A percentile compares a stretch with the other conserved stretches of the same genome.
These are phyloP conservation scores for Artemisia tridentata DNA, from an alignment of 129 eudicot species.

Conservation along the genomic window DNA sequence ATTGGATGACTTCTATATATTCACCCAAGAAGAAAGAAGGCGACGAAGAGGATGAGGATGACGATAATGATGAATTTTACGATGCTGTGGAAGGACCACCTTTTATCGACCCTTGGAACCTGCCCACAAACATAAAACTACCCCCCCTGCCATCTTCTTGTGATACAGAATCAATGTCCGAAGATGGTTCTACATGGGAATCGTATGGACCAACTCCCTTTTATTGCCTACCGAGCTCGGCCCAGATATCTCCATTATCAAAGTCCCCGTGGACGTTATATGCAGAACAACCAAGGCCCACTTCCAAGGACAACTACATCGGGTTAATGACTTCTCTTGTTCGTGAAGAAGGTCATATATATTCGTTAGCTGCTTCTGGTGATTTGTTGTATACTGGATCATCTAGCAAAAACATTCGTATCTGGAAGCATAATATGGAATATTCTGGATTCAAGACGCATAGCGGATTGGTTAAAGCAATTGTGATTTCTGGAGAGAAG, in stretches of 20 bases:
- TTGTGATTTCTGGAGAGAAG: slow-evolving; percentile 50
- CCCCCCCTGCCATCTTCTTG: slow-evolving; percentile 8
- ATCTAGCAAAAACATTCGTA: slow-evolving; percentile 66
- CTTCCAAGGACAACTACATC: slow-evolving; percentile 27
- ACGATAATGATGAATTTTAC: slow-evolving; percentile 25
- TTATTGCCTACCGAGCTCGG: slow-evolving; percentile 15
- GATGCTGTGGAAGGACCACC: slow-evolving; percentile 34
- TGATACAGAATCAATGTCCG: slow-evolving; percentile 22
- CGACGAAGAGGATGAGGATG: not conserved
- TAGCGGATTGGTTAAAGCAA: slow-evolving; percentile 75
- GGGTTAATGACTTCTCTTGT: slow-evolving; percentile 78
- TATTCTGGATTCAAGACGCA: slow-evolving; percentile 73
- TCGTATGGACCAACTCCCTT: slow-evolving; percentile 23
- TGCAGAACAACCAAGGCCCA: slow-evolving; percentile 9
- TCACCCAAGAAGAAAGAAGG: slow-evolving; percentile 10
- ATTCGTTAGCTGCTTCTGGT: slow-evolving; percentile 60
- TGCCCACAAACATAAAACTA: slow-evolving; percentile 1
- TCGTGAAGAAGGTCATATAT: slow-evolving; percentile 78
- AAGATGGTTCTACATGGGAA: slow-evolving; percentile 25
- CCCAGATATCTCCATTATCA: slow-evolving; percentile 43
- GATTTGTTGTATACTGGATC: slow-evolving; percentile 76
- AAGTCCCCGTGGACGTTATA: slow-evolving; percentile 74
- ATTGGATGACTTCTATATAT: slow-evolving; percentile 24
- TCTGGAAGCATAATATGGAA: slow-evolving; percentile 68
- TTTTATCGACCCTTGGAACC: not conserved